Base-by-base conservation (phyloP, 208 protist species). In the Trypanosoma scelopori region DNA sequence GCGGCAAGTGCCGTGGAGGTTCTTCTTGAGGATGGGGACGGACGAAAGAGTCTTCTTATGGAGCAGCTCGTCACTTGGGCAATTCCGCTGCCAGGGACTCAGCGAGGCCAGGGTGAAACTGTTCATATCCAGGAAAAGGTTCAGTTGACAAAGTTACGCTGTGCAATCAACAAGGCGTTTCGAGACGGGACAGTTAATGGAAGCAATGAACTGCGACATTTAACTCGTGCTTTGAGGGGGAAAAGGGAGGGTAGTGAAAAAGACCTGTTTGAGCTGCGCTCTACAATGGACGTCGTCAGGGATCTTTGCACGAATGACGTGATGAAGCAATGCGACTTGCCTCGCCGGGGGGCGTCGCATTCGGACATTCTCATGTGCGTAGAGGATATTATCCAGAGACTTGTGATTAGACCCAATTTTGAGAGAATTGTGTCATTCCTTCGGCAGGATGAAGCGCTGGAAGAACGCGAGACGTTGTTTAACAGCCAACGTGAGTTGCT, bases 371-470 rank as follows among this genome's bases (percentile, higher is more conserved):
- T 46, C 22, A 42, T 52, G 46, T 63, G 55, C 42, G 50, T 71
- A 22, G 65, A 71, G 30, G 47, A 60, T 53, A 27, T 60, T 30
- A n/a, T 74, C 11, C 68, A 74, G 30, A 28, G 35, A 48, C 5
- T 35, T 57, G 22, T 74, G 15, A 66, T 74, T 37, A 55, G 41
- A 35, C 46, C 47, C 28, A 63, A 65, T 43, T 71, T 65, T 65
- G 58, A 63, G 12, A 71, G 63, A n/a, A 63, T 71, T 5, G 58
- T 63, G 7, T 47, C 27, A 1, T 59, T 39, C 9, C 65, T 71
- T 43, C 48, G 55, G 27, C 5, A 23, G 23, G 65, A 71, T 43
- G 35, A 43, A 15, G 42, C 9, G 12, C 37, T 71, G 9, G 16
- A 37, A 6, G 25, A 56, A 18, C 48, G 45, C 18, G 39, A 71